Conservation (phyloP, 805 yeast species). For the Candida glaebosa region DNA sequence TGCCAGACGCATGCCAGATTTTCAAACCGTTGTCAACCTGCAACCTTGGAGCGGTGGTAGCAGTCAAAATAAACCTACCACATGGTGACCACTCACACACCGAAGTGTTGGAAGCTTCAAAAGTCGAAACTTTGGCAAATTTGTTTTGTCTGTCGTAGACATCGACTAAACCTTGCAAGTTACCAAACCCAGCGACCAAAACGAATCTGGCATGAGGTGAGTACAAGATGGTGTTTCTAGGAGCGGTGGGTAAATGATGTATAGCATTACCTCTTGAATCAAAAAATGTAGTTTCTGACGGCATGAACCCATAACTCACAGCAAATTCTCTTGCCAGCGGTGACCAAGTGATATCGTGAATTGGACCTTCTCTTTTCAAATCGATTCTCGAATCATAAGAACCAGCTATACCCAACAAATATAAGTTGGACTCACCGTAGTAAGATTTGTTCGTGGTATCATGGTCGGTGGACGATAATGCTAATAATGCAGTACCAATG, state of each 20-base stretch:
- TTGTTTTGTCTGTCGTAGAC: slow-evolving; percentile 88
- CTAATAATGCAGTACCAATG: slow-evolving; percentile 89
- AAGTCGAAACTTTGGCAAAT: slow-evolving; percentile 72
- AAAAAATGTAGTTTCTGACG: slow-evolving; percentile 90
- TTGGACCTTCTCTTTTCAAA: slow-evolving; percentile 91
- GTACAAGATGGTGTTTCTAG: slow-evolving; percentile 85
- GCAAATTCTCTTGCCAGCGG: slow-evolving; percentile 96
- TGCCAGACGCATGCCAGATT: slow-evolving; percentile 90
- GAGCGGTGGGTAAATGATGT: slow-evolving; percentile 77
- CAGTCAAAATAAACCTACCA: slow-evolving; percentile 88
- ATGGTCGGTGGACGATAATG: slow-evolving; percentile 92
- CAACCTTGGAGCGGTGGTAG: slow-evolving; percentile 94
- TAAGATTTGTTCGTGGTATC: slow-evolving; percentile 91
- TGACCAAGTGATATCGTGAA: slow-evolving; percentile 96
- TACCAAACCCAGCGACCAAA: slow-evolving; percentile 96
- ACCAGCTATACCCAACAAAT: slow-evolving; percentile 87
- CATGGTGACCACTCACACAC: slow-evolving; percentile 98
- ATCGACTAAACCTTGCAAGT: slow-evolving; percentile 94
- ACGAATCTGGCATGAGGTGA: slow-evolving; percentile 93
- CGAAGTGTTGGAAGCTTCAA: slow-evolving; percentile 93
- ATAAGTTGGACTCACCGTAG: slow-evolving; percentile 94
- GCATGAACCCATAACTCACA: slow-evolving; percentile 97
- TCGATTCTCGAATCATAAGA: slow-evolving; percentile 85
- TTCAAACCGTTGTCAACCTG: slow-evolving; percentile 95
- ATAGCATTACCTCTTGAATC: slow-evolving; percentile 90